Evolutionary conservation across 768 basidiomycete species (phyloP).

Genomic region (Heimioporus sp.): DNA sequence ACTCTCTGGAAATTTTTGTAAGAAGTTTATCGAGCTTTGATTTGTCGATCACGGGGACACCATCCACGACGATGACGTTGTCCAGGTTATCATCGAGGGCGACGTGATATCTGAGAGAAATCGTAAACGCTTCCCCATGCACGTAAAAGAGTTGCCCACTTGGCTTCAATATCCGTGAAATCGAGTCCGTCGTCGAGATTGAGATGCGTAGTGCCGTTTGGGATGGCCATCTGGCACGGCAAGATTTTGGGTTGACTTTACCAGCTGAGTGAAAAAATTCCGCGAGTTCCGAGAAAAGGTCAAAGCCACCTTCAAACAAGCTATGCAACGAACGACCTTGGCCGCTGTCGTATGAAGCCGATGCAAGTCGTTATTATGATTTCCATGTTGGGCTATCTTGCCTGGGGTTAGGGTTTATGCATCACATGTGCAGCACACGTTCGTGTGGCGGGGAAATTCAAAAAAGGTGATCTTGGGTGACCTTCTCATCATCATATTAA

Average conservation of each 20-base stretch:
- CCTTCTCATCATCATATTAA: too few species aligned
- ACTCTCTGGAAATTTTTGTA: slow-evolving; percentile 79
- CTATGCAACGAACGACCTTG: too few species aligned
- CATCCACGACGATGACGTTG: slow-evolving; percentile 90
- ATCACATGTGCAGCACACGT: neutral
- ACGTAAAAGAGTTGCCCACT: slow-evolving; percentile 44
- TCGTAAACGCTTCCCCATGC: slow-evolving; percentile 4
- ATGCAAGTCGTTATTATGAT: too few species aligned
- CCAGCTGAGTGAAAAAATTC: neutral
- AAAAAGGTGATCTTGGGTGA: neutral
- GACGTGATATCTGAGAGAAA: slow-evolving; percentile 71
- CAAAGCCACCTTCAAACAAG: neutral
- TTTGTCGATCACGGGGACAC: slow-evolving; percentile 86
- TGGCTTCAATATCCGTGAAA: slow-evolving; percentile 85
- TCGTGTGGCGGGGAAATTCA: neutral
- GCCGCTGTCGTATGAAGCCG: too few species aligned
- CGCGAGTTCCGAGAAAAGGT: too few species aligned
- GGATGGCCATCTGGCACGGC: slow-evolving; percentile 44
- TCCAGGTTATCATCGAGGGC: slow-evolving; percentile 85
- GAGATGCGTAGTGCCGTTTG: slow-evolving; percentile 30
- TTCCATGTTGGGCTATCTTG: too few species aligned
- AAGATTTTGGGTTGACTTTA: neutral
- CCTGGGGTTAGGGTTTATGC: neutral
- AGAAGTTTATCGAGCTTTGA: slow-evolving; percentile 81
- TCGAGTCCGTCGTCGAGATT: slow-evolving; percentile 69